A percentile compares a stretch with the other conserved stretches of the same genome.
Evolutionary conservation across 192 early-diverging fungal genomes (phyloP).

Genomic region (Linderina pennispora): DNA sequence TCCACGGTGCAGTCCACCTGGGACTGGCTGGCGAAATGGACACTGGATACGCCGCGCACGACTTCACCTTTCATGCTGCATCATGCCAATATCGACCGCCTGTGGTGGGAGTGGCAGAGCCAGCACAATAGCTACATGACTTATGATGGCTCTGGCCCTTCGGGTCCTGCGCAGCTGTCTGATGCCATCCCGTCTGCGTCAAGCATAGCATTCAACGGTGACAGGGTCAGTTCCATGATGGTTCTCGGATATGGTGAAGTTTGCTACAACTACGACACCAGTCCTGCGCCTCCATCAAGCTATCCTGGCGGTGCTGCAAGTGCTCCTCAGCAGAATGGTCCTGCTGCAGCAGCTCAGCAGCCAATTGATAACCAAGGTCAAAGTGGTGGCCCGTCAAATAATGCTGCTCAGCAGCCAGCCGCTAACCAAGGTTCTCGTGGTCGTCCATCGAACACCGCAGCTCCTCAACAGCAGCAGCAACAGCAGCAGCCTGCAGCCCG

Average conservation of each 20-base stretch:
- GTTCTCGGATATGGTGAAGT: conserved; percentile 41
- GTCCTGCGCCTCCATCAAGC: conserved; percentile 19
- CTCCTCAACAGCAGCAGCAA: conserved; percentile 8
- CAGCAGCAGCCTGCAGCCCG: conserved; percentile 3
- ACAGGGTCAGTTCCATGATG: conserved; percentile 38
- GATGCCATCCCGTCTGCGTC: conserved; percentile 28
- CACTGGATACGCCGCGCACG: conserved; percentile 37
- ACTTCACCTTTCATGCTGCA: conserved; percentile 49
- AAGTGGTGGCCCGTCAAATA: no score
- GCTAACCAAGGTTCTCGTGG: no score
- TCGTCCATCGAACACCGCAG: no score
- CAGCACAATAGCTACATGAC: conserved; percentile 19
- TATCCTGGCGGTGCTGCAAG: conserved; percentile 11
- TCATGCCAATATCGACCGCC: conserved; percentile 44
- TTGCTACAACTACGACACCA: conserved; percentile 44
- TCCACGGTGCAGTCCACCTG: conserved; percentile 44
- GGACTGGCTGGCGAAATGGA: conserved; percentile 45
- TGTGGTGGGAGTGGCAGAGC: conserved; percentile 53
- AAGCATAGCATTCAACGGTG: conserved; percentile 23
- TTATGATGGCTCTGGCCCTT: conserved; percentile 32
- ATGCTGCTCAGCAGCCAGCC: background rate
- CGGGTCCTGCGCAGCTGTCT: conserved; percentile 18
- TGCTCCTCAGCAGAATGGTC: no score
- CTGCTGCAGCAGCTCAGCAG: no score
- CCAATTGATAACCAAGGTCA: no score